Base-by-base conservation (phyloP, 179 eudicot species). In the Drosera spatulata region DNA sequence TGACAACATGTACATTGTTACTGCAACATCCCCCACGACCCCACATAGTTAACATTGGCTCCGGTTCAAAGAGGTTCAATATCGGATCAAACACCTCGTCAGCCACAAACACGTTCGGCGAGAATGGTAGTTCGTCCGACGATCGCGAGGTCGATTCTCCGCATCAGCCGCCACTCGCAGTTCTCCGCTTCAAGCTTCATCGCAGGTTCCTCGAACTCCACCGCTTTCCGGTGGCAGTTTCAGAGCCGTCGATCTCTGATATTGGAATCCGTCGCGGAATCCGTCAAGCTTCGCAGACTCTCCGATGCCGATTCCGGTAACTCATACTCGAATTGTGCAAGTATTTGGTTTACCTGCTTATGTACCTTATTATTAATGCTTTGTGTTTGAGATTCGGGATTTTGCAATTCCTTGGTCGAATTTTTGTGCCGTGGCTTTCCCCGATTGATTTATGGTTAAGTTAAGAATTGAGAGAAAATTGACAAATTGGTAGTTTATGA, bases 271-370 rank as follows among this genome's bases (percentile, higher is more conserved):
- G 10, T 65, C 58, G 66, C 84, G 44, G 75, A 77, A 5, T 77
- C 77, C 51, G 80, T 84, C 40, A 66, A 73, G 66, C 70, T 84
- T 54, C 68, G 59, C 5, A 71, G 77, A 57, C 83, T 76, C 64
- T 77, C 80, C 59, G 77, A 69, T 39, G 22, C 73, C 7, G 74
- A 84, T 75, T 74, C 84, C 53, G 89, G 85, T 81, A 75, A 39
- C 33, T 0, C 33, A 22, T 22, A 22, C 33, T 22, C 1, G 1
- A 22, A 22, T 22, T 22, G 33, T 22, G 1, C 33, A 22, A 22
- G 33, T 22, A 22, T 22, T 22, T 22, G 33, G 33, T 22, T 22
- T 22, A 22, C 33, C 33, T 22, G 33, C 33, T 0, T 22, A 22
- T 22, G 33, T 22, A 22, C 33, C 33, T 22, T 22, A 22, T 22